phyloP scores from a whole-genome alignment of 2,329 filamentous ascomycete genomes.

The Exophiala sp. region DNA sequence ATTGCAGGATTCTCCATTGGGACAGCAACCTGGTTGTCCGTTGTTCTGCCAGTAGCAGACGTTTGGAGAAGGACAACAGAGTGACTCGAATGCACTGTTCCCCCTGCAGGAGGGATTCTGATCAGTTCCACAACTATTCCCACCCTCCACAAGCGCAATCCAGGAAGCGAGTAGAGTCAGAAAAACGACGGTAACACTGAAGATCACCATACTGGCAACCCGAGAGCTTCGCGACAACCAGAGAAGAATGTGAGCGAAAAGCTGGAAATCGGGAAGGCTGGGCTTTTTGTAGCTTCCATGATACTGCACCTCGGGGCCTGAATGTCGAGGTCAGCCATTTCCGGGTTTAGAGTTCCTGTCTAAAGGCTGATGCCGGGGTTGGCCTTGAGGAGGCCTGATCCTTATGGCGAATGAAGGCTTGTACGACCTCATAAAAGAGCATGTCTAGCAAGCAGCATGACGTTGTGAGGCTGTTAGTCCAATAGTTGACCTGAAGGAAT shows the following conservation, averaged over 20 bases:
- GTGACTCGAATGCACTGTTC: conserved; percentile 21
- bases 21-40: conserved; percentile 30
- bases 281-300: conserved; percentile 18
- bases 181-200: not conserved
- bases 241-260: conserved; percentile 9
- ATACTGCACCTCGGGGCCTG: not conserved
- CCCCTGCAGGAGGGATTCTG: conserved; percentile 29
- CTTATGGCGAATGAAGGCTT: too few relatives aligned
- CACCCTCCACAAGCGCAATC: not conserved
- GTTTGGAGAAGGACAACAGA: conserved; percentile 28
- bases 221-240: not conserved
- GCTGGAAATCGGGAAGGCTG: conserved; percentile 22
- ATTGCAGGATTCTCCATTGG: conserved; percentile 28
- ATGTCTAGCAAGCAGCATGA: too few relatives aligned
- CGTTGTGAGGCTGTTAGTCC: too few relatives aligned
- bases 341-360: not conserved
- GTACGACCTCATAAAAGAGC: too few relatives aligned
- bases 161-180: conserved; percentile 4
- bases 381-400: not conserved
- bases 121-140: conserved; percentile 22
- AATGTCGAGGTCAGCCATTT: not conserved
- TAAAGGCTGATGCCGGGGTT: conserved; percentile 5
- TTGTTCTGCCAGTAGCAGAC: conserved; percentile 31
- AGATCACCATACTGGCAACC: conserved; percentile 6
- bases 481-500: too few relatives aligned